Evolutionary conservation across 768 basidiomycete species (phyloP), one percentile per base, ranked within the genome.

Genomic region (Tylopilus sp.): DNA sequence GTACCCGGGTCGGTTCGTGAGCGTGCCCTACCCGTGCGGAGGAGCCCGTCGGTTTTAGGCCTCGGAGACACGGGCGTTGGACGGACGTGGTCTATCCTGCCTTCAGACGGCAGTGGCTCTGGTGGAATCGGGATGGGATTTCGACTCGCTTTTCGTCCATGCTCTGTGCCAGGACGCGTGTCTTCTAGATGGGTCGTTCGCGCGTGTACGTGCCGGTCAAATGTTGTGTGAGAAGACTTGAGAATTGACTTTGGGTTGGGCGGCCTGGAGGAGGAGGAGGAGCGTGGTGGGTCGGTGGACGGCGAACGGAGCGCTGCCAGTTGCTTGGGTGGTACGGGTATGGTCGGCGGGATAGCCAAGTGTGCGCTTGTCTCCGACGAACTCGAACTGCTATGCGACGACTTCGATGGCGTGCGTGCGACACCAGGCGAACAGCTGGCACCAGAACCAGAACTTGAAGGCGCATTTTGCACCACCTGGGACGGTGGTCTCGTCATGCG

Each of bases 401-500:
- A 55, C 39, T 44, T 56, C 40, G 65, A 60, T 30, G 60, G 53
- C 1, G 61, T 47, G 20, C 62, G 58, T 8, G 44, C 43, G 30
- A 59, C 52, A 4, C 51, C 38, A 6, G 54, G 47, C 12, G 50
- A 45, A 48, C 25, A 44, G 21, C 48, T 18, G 4, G 47, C 36
- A 5, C 23, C 53, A 18, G 53, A 36, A 4, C 11, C 18, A 3
- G 43, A 23, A 31, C 39, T 39, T 28, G 48, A 38, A n/a, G 62
- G 55, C 31, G 62, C 36, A 31, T 33, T 52, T 15, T 52, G 4
- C 22, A 47, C 49, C 12, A 53, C 51, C 48, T 68, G 68, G 36
- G 72, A 73, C 1, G 80, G 79, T 13, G 75, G 70, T 46, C 76
- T 72, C 3, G 87, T 89, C 87, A 89, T 90, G 41, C 80, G 78